Evolutionary conservation across 2,329 filamentous ascomycete species (phyloP).

Genomic region (Juglanconis juglandina): DNA sequence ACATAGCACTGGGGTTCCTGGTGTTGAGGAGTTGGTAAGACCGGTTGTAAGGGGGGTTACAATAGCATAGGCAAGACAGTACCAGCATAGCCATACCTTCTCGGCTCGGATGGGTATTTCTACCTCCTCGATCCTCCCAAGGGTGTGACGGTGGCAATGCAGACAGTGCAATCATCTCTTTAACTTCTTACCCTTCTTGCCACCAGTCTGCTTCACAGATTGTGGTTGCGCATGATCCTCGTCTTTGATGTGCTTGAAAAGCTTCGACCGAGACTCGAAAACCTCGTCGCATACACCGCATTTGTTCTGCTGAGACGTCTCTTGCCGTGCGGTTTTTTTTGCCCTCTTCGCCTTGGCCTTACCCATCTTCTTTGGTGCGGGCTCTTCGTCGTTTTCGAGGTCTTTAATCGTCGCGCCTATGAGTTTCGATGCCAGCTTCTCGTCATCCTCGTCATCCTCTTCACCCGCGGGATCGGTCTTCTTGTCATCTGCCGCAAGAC

Average conservation of each 20-base stretch:
- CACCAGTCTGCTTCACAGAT: constrained; percentile 27
- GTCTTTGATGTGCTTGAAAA: constrained; percentile 71
- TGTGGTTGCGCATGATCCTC: constrained; percentile 54
- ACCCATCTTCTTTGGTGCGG: constrained; percentile 39
- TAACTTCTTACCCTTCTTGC: constrained; percentile 35
- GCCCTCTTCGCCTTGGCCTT: constrained; percentile 51
- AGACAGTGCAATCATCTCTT: constrained; percentile 27
- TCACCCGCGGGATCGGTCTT: not conserved
- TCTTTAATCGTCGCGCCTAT: not conserved
- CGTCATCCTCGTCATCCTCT: constrained; percentile 8
- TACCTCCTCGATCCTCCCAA: no score
- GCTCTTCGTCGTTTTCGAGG: constrained; percentile 20
- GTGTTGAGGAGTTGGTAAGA: not conserved
- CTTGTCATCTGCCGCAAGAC: constrained; percentile 2
- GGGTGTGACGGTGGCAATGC: not conserved
- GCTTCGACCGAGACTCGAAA: constrained; percentile 62
- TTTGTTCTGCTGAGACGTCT: constrained; percentile 31
- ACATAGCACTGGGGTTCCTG: not conserved
- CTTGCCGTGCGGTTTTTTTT: constrained; percentile 38
- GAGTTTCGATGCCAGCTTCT: not conserved
- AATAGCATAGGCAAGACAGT: not conserved
- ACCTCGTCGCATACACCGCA: constrained; percentile 43
- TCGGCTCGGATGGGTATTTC: not conserved
- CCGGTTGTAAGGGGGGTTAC: not conserved
- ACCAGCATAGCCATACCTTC: not conserved